A percentile compares a stretch with the other conserved stretches of the same genome.
These are phyloP conservation scores for Pulveroboletus sp. DNA, from an alignment of 768 basidiomycete genomes.

Conservation along the genomic window DNA sequence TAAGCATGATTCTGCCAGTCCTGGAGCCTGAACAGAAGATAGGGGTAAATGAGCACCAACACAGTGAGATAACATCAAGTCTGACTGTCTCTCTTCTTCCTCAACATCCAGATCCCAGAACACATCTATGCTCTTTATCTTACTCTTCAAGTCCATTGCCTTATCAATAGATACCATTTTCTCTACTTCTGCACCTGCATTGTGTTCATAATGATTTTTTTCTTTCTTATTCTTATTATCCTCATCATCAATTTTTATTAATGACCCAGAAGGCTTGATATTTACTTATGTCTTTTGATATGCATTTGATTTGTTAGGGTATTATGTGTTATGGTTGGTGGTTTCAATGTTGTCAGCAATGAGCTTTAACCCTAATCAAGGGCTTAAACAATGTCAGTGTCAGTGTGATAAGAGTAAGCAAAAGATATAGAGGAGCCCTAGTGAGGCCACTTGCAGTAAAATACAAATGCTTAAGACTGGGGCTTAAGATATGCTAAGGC, in stretches of 20 bases:
- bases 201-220: slow-evolving; percentile 40
- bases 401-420: too few species aligned
- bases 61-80: slow-evolving; percentile 3
- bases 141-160: slow-evolving; percentile 51
- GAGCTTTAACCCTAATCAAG: too few species aligned
- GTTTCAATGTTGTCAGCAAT: too few species aligned
- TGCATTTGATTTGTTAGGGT: slow-evolving; percentile 67
- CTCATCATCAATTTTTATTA: slow-evolving; percentile 71
- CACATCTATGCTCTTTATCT: slow-evolving; percentile 45
- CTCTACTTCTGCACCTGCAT: slow-evolving; percentile 44
- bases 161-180: slow-evolving; percentile 58
- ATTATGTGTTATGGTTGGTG: too few species aligned
- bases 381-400: too few species aligned
- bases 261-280: slow-evolving; percentile 98
- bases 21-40: slow-evolving; percentile 44
- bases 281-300: slow-evolving; percentile 94
- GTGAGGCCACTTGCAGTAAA: too few species aligned
- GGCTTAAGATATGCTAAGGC: too few species aligned
- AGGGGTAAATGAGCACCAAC: neutral
- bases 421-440: too few species aligned
- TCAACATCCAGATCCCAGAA: slow-evolving; percentile 79
- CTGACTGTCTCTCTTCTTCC: slow-evolving; percentile 85
- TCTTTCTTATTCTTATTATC: slow-evolving; percentile 44
- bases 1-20: slow-evolving; percentile 65
- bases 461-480: too few species aligned